A percentile compares a stretch with the other conserved stretches of the same genome.
These are phyloP conservation scores for Castanopsis chinensis DNA, from an alignment of 306 rosid species.

Conservation along the genomic window DNA sequence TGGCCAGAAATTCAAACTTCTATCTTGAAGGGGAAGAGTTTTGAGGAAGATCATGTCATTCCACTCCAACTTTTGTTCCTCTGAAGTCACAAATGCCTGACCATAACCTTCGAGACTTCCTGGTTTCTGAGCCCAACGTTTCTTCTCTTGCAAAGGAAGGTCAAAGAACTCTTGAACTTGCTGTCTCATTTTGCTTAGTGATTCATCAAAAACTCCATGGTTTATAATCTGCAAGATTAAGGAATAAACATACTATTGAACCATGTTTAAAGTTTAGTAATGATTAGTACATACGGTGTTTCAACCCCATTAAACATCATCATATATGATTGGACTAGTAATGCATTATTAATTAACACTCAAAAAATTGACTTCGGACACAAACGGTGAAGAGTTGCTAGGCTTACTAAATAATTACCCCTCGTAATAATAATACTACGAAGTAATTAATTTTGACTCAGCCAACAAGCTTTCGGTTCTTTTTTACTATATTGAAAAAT, in stretches of 20 bases:
- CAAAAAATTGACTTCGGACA: too few relatives aligned
- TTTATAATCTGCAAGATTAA: conserved; percentile 32
- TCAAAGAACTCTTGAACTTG: conserved; percentile 42
- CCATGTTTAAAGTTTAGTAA: neutral
- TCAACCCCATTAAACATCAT: too few relatives aligned
- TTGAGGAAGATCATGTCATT: conserved; percentile 57
- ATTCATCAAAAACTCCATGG: conserved; percentile 30
- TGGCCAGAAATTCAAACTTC: conserved; percentile 49
- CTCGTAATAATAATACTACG: too few relatives aligned
- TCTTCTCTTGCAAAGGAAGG: conserved; percentile 39
- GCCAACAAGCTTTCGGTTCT: too few relatives aligned
- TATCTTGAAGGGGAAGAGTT: conserved; percentile 30
- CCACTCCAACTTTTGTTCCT: conserved; percentile 49
- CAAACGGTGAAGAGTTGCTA: too few relatives aligned
- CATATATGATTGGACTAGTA: too few relatives aligned
- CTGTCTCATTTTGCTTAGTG: conserved; percentile 27
- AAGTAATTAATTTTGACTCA: too few relatives aligned
- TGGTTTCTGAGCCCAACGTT: conserved; percentile 38
- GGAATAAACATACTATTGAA: neutral
- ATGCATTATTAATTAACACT: too few relatives aligned
- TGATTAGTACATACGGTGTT: too few relatives aligned
- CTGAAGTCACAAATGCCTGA: conserved; percentile 48
- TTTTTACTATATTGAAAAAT: too few relatives aligned
- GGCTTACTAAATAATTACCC: too few relatives aligned
- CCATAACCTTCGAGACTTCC: conserved; percentile 56